phyloP scores from a whole-genome alignment of 2,329 filamentous ascomycete species.

The Sporothrix sp. region DNA sequence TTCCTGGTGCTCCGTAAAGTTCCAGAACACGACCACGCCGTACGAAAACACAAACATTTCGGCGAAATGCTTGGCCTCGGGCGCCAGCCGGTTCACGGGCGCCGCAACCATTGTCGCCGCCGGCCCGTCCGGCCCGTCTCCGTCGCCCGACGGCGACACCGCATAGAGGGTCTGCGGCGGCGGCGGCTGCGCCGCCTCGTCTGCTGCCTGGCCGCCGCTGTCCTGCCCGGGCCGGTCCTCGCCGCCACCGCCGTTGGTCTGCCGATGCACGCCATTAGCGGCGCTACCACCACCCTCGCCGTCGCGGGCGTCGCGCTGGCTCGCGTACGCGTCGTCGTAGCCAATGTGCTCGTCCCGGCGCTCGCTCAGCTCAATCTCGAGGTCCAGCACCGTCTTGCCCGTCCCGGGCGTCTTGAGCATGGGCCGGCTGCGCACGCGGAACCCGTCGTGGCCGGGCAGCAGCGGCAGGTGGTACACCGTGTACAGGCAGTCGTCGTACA shows the following conservation, averaged over 20 bases:
- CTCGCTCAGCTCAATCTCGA: slow-evolving; percentile 94
- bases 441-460: slow-evolving; percentile 76
- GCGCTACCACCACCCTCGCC: slow-evolving; percentile 2
- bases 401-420: slow-evolving; percentile 82
- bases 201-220: not conserved
- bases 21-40: slow-evolving; percentile 97
- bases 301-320: slow-evolving; percentile 22
- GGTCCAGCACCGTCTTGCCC: slow-evolving; percentile 82
- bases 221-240: not conserved
- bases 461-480: slow-evolving; percentile 89
- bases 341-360: slow-evolving; percentile 81
- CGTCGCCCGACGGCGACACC: not conserved
- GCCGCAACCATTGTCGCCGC: not conserved
- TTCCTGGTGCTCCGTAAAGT: slow-evolving; percentile 91
- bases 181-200: not conserved
- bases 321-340: slow-evolving; percentile 63
- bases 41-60: slow-evolving; percentile 98
- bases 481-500: slow-evolving; percentile 97
- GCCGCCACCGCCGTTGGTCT: not conserved
- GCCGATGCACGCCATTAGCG: not conserved
- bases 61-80: slow-evolving; percentile 69
- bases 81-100: slow-evolving; percentile 50
- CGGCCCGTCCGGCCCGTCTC: too few species aligned
- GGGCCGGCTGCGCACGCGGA: slow-evolving; percentile 78
- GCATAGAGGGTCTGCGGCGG: slow-evolving; percentile 4